Base-by-base conservation (phyloP, 148 eudicot genomes). In the Beta vulgaris region DNA sequence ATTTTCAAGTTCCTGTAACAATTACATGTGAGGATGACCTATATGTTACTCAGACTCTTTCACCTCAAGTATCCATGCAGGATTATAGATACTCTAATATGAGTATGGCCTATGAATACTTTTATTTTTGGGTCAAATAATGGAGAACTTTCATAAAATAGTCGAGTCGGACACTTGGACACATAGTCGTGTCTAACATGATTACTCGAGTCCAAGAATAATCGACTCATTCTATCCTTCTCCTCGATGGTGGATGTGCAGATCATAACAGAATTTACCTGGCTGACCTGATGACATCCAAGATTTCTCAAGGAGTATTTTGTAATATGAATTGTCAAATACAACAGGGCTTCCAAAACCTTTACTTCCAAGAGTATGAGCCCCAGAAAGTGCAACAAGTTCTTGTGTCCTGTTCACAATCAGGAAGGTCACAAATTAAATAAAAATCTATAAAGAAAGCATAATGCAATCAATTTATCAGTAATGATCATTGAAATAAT, bases 291-390 rank as follows among this genome's bases (percentile, higher is more conserved):
- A 77, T 75, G 96, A 85, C 65, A 58, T 61, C 98, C 98, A 90
- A 35, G 96, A 91, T 84, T 84, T 92, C 81, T 90, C 86, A 11
- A 92, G 85, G 71, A 95, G 97, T 72, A 95, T 84, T 76, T 88
- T 90, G 88, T 78, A 95, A 87, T 95, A 95, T 59, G 97, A 82
- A 85, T 92, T 95, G 84, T 95, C 97, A 63, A 95, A 95, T 59
- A 79, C 82, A 49, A 58, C 36, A 34, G 98, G 98, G 62, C 72
- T 88, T 83, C 98, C 98, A 72, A 95, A 95, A 75, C 98, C 98
- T 86, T 95, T 95, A 71, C 86, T 79, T 73, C 98, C 98, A 69
- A 95, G 78, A 62, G 97, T 95, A 84, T 92, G 98, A 69, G 98
- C 98, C 78, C 98, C 98, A 34, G 98, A 92, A 11, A 95, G 68